A percentile compares a stretch with the other conserved stretches of the same genome.
These are phyloP conservation scores for Ceratopteris richardii DNA, from an alignment of 75 land plant genomes.

Conservation along the genomic window DNA sequence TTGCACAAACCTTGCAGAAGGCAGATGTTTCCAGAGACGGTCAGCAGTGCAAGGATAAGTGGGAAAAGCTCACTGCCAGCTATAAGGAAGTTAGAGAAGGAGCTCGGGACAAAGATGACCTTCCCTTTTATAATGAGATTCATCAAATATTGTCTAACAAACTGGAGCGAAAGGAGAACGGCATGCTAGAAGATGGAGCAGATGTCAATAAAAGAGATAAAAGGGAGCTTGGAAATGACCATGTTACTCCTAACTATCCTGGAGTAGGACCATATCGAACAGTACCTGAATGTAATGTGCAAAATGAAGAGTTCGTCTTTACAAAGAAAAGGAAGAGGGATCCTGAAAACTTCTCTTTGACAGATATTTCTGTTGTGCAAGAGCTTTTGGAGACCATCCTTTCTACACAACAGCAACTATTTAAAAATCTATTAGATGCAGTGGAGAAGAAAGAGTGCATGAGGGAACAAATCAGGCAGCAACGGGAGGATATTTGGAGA, in stretches of 20 bases:
- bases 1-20: slow-evolving; percentile 26
- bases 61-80: slow-evolving; percentile 28
- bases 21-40: slow-evolving; percentile 29
- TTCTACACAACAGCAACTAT: slow-evolving; percentile 21
- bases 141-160: slow-evolving; percentile 22
- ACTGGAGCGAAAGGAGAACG: slow-evolving; percentile 16
- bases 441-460: slow-evolving; percentile 20
- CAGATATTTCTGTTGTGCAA: slow-evolving; percentile 37
- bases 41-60: slow-evolving; percentile 40
- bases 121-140: slow-evolving; percentile 39
- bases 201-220: no score
- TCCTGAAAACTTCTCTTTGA: slow-evolving; percentile 12
- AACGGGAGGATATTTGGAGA: slow-evolving; percentile 24
- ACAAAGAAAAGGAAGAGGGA: slow-evolving; percentile 18
- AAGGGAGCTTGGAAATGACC: no score
- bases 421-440: slow-evolving; percentile 17
- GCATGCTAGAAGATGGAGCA: slow-evolving; percentile 28
- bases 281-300: not conserved
- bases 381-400: slow-evolving; percentile 29
- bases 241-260: no score
- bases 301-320: slow-evolving; percentile 8
- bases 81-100: slow-evolving; percentile 49
- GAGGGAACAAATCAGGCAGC: slow-evolving; percentile 26
- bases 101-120: slow-evolving; percentile 28
- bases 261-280: no score